Evolutionary conservation across 805 yeast genomes (phyloP), one percentile per base, ranked within the genome.

Genomic region (Kodamaea restingae): DNA sequence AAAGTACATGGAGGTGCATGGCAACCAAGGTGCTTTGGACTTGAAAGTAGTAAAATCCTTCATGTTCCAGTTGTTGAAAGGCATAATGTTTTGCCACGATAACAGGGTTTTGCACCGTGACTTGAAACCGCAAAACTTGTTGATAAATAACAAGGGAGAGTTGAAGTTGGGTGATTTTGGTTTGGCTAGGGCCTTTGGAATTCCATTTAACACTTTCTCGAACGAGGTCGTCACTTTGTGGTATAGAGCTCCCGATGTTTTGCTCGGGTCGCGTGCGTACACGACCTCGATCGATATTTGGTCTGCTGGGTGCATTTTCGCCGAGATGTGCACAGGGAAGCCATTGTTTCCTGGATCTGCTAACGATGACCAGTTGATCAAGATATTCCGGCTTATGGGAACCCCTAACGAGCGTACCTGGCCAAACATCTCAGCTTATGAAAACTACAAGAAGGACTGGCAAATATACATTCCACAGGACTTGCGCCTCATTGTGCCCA

Each of bases 301-400:
- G 98, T 88, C 96, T 12, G 95, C 96, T 11, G 98, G 98, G 11
- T 93, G 98, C 65, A 93, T 93, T 39, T 76, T 93, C 60, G 98
- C 97, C 2, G 98, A 93, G 58, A 91, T 93, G 98, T 84, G 93
- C 56, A 86, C 96, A n/a, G 96, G 98, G 22, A 83, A 91, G 54
- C 98, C 98, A 1, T 69, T 93, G 37, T 93, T 93, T 63, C 96
- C 98, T 15, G 98, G 98, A 22, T 81, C 91, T 9, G 87, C 95
- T 29, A 95, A 91, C 61, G 97, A 93, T 40, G 98, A 93, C 64
- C 98, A 93, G 63, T 73, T 93, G 51, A 76, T 83, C 61, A 86
- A 87, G 58, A 93, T 93, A 38, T 93, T 93, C 69, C 79, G 95
- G 58, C 71, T 90, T 18, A 80, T 93, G 84, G 98, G 98, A 15